Conservation (phyloP, 2,329 filamentous ascomycete genomes). For the Metarhizium robertsii region DNA sequence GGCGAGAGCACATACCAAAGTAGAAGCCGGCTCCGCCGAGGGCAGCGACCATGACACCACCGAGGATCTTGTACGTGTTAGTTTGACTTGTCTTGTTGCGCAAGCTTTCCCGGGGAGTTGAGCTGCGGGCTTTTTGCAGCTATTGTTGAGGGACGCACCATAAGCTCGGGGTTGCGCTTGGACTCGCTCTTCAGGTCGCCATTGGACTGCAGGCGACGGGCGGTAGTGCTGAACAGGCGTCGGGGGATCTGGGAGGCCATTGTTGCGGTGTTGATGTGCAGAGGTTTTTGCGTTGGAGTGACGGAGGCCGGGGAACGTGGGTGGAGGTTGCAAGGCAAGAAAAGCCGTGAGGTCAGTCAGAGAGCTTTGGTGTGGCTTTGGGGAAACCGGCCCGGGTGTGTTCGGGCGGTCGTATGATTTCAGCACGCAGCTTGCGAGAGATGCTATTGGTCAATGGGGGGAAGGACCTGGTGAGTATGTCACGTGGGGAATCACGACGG, state of each 20-base stretch:
- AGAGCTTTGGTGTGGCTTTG: too few relatives aligned
- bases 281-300: slow-evolving; percentile 7
- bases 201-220: slow-evolving; percentile 40
- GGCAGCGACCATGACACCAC: slow-evolving; percentile 82
- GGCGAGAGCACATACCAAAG: slow-evolving; percentile 50
- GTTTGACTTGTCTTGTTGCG: neutral
- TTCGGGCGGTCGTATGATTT: slow-evolving; percentile 1
- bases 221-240: slow-evolving; percentile 44
- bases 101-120: too few relatives aligned
- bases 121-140: neutral
- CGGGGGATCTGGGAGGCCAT: slow-evolving; percentile 51
- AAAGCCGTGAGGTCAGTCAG: neutral
- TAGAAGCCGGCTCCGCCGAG: slow-evolving; percentile 86
- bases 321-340: neutral
- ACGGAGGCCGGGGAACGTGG: neutral
- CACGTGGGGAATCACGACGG: slow-evolving; percentile 1
- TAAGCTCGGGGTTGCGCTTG: slow-evolving; percentile 42
- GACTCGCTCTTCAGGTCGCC: slow-evolving; percentile 45
- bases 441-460: slow-evolving; percentile 1
- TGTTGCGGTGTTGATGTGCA: slow-evolving; percentile 15
- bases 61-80: slow-evolving; percentile 57
- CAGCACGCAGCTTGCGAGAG: neutral
- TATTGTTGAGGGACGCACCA: slow-evolving; percentile 26
- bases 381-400: neutral
- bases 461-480: neutral